Base-by-base conservation (phyloP, 148 eudicot species). In the Nyssa sinensis region DNA sequence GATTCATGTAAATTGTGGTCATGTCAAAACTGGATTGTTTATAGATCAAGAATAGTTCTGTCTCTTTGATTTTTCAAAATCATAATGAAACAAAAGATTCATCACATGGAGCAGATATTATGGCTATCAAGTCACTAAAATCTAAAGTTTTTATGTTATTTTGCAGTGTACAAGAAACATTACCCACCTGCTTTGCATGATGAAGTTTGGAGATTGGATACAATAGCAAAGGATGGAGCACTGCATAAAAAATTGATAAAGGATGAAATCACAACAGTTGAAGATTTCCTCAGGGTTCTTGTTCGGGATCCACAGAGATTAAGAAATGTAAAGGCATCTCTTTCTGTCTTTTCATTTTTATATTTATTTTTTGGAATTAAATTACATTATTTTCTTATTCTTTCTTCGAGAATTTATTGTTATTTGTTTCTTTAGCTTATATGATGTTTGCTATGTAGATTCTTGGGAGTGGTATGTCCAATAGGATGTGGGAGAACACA, bases 131-230 rank as follows among this genome's bases (percentile, higher is more conserved):
- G 32, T 70, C 62, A 70, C 7, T 62, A 8, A 59, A 23, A 8
- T 49, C 21, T 55, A 4, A 55, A 55, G 8, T 55, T 21, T 74
- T n/a, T 70, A 17, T 57, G n/a, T 34, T 44, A 34, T 31, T n/a
- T 49, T 77, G 62, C 67, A 81, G 84, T 81, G 49, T 81, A 81
- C 75, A 81, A 81, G 64, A 81, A 77, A 53, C 84, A 81, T 73
- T 81, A 81, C 33, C 84, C 84, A 28, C 84, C 84, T 53, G 78
- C 80, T 74, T 77, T 81, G 73, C 70, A 69, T 23, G 84, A 81
- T 59, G 81, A 81, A 74, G 84, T 81, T 73, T 81, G 84, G 84
- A 74, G 81, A 69, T 73, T 81, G 78, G 81, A 81, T 77, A 77
- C 75, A 59, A 81, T 81, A 73, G 84, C 84, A 2, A 81, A 81